These are phyloP conservation scores for Calocybe gangraenosa DNA, from an alignment of 768 basidiomycete species.

Conservation along the genomic window DNA sequence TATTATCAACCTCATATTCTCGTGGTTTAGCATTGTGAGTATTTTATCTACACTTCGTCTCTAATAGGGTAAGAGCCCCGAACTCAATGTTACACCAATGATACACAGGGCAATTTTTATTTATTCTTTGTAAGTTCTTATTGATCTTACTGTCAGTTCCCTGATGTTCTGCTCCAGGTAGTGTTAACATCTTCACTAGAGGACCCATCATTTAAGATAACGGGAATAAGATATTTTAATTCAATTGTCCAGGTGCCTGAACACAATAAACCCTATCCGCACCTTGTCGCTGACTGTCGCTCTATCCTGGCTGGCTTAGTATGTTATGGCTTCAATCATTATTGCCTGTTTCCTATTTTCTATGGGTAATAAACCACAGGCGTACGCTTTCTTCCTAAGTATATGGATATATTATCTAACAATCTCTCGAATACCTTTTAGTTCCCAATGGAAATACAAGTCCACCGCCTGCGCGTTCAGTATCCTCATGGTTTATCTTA, in stretches of 20 bases:
- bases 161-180: conserved; percentile 40
- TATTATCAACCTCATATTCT: conserved; percentile 79
- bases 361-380: conserved; percentile 92
- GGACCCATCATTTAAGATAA: conserved; percentile 59
- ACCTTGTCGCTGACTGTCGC: neutral
- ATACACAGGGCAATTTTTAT: conserved; percentile 85
- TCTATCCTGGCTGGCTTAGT: conserved; percentile 49
- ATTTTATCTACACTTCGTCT: neutral
- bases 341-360: conserved; percentile 91
- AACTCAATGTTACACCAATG: neutral
- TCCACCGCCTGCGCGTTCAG: conserved; percentile 70
- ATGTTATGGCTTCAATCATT: conserved; percentile 77
- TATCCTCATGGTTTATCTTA: conserved; percentile 77
- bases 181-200: conserved; percentile 89
- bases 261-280: neutral
- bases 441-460: conserved; percentile 85
- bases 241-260: conserved; percentile 60
- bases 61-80: neutral
- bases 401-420: too few species aligned
- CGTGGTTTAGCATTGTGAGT: conserved; percentile 90
- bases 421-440: too few species aligned
- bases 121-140: conserved; percentile 75
- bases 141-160: neutral
- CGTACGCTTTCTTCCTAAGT: conserved; percentile 39
- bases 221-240: conserved; percentile 70